Evolutionary conservation across 2,329 filamentous ascomycete species (phyloP), one percentile per base, ranked within the genome.

Genomic region (Claviceps citrina): DNA sequence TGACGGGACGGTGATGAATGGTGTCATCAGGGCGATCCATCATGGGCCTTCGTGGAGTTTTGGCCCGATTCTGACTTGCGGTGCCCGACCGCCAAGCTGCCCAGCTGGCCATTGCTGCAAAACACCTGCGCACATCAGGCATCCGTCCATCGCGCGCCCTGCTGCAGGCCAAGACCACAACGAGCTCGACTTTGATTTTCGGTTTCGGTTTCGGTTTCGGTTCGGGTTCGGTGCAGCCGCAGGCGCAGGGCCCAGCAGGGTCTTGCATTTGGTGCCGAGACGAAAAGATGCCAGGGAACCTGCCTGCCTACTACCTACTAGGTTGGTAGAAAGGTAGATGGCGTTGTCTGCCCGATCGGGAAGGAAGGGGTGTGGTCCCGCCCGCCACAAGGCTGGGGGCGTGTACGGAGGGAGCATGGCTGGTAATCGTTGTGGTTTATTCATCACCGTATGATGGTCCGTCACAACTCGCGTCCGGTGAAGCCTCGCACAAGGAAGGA

Each of bases 291-390:
- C n/a, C n/a, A n/a, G n/a, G n/a, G n/a, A n/a, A n/a, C n/a, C n/a
- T n/a, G n/a, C n/a, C n/a, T n/a, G n/a, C n/a, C n/a, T n/a, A n/a
- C n/a, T n/a, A n/a, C n/a, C n/a, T n/a, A n/a, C n/a, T n/a, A n/a
- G n/a, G n/a, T n/a, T n/a, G n/a, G n/a, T n/a, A n/a, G n/a, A n/a
- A n/a, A n/a, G n/a, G n/a, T n/a, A n/a, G n/a, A n/a, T n/a, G 30
- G 6, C 13, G 16, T 13, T 36, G 40, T 12, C 26, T 12, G n/a
- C 33, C 38, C 38, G 13, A 34, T 27, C 38, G 25, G 38, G 38
- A 39, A 39, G 31, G 38, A 39, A 34, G 36, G 36, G 36, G 36
- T 22, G 36, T 10, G 19, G 36, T n/a, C 8, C n/a, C 20, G n/a
- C 30, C n/a, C 8, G 16, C 13, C 8, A 1, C 18, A 12, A 31